Evolutionary conservation across 768 basidiomycete species (phyloP), one percentile per base, ranked within the genome.

Genomic region (Rhodocollybia butyracea): DNA sequence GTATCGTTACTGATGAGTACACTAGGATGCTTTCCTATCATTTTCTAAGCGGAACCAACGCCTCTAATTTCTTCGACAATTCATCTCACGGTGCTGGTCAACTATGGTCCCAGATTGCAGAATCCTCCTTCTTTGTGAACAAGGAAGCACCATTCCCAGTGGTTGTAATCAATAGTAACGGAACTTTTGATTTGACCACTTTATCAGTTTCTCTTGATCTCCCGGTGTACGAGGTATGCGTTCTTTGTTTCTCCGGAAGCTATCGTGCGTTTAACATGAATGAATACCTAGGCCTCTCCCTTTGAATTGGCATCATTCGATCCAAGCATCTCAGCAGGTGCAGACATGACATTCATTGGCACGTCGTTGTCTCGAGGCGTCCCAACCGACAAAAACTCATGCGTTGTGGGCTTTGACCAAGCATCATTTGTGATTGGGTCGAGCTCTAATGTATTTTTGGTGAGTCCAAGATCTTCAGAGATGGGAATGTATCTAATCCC

Each of bases 381-480:
- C 55, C 77, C 86, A 0, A 70, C 68, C 11, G 83, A 81, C 57
- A 66, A 72, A 5, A 79, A 82, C 11, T 68, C 80, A 1, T 95
- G 93, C 66, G 84, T 85, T 12, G 80, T 78, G 4, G 85, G 84
- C 6, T 92, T 91, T 61, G 89, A 92, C 63, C 87, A 88, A 66
- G 80, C 78, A 0, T 79, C 78, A 0, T 93, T 90, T 65, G 65
- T 92, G 31, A 86, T 90, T 76, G 91, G 88, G 8, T 82, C 82
- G 2, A 90, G 89, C 34, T 81, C 88, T 17, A 85, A 79, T 60
- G 65, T 88, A 24, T 89, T 89, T 69, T 85, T 84, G 59, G 84
- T 82, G 59, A 54, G 72, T 59, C 19, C 5, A 11, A 41, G 17
- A 10, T 45, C 13, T 21, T 36, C 13, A 22, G 48, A 22, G n/a